Conservation (phyloP, 176 grass and related monocot species). For the Aegilops longissima region DNA sequence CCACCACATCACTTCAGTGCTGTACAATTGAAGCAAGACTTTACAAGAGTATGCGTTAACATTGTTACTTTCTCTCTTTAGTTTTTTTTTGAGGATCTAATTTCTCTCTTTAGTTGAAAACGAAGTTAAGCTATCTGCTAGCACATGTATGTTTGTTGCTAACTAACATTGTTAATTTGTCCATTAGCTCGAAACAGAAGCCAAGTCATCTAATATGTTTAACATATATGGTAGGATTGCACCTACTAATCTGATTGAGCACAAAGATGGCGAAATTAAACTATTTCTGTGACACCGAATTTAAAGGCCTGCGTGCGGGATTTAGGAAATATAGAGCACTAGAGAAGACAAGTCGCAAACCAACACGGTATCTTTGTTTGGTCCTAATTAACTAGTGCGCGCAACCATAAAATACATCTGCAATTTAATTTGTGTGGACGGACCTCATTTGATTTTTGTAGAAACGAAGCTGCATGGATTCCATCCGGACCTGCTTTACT, state of each 20-base stretch:
- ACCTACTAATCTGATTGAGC: not conserved
- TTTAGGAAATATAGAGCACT: not conserved
- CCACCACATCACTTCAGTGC: slow-evolving; percentile 4
- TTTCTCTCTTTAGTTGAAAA: not conserved
- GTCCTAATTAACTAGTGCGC: not conserved
- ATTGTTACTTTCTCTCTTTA: no score
- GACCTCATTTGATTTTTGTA: not conserved
- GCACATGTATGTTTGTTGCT: not conserved
- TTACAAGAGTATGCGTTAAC: not conserved
- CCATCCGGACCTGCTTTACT: not conserved
- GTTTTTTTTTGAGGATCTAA: not conserved
- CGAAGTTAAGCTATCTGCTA: not conserved
- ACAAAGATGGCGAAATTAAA: not conserved
- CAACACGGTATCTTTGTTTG: not conserved
- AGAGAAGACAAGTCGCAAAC: not conserved
- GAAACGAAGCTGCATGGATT: not conserved
- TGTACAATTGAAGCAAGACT: slow-evolving; percentile 20
- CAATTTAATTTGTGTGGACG: not conserved
- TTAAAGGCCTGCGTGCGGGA: not conserved
- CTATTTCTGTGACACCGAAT: not conserved
- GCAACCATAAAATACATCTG: slow-evolving; percentile 6
- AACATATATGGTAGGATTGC: not conserved
- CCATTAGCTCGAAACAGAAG: not conserved
- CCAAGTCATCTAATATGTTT: not conserved
- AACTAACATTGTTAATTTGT: not conserved